Conservation (phyloP, 805 yeast genomes). For the Kodamaea sagamina region DNA sequence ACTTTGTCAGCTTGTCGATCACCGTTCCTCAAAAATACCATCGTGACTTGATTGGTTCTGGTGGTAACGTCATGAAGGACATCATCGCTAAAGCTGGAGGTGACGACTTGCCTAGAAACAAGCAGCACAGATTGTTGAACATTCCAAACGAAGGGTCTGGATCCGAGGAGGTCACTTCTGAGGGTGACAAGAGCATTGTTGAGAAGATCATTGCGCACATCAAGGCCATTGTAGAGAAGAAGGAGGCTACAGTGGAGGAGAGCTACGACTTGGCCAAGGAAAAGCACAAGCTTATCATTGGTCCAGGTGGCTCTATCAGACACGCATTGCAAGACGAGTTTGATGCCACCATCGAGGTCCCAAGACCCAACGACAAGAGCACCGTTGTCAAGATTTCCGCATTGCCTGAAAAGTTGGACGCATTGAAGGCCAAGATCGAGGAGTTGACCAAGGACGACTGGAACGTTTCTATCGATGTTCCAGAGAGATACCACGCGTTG, state of each 20-base stretch:
- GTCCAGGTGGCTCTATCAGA: slow-evolving; percentile 77
- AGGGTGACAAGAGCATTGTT: slow-evolving; percentile 78
- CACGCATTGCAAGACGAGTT: slow-evolving; percentile 70
- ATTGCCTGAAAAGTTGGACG: slow-evolving; percentile 61
- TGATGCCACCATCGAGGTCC: slow-evolving; percentile 64
- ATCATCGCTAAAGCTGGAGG: slow-evolving; percentile 79
- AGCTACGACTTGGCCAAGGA: slow-evolving; percentile 63
- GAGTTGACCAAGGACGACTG: slow-evolving; percentile 63
- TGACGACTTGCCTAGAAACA: slow-evolving; percentile 44
- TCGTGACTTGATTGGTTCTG: slow-evolving; percentile 73
- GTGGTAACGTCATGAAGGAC: slow-evolving; percentile 71
- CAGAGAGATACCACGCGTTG: slow-evolving; percentile 56
- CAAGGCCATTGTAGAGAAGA: slow-evolving; percentile 59
- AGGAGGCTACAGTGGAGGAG: slow-evolving; percentile 59
- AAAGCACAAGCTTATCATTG: slow-evolving; percentile 75
- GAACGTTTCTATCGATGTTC: slow-evolving; percentile 56
- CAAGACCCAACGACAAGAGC: slow-evolving; percentile 54
- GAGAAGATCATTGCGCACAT: slow-evolving; percentile 64
- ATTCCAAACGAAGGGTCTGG: slow-evolving; percentile 71
- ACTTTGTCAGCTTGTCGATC: slow-evolving; percentile 56
- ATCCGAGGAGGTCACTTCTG: slow-evolving; percentile 57
- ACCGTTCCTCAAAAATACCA: slow-evolving; percentile 75
- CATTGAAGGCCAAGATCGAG: slow-evolving; percentile 60
- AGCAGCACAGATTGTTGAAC: slow-evolving; percentile 57
- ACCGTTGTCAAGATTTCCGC: slow-evolving; percentile 62